Conservation (phyloP, 202 grass and related monocot species). For the Schoenoplectus tabernaemontani region DNA sequence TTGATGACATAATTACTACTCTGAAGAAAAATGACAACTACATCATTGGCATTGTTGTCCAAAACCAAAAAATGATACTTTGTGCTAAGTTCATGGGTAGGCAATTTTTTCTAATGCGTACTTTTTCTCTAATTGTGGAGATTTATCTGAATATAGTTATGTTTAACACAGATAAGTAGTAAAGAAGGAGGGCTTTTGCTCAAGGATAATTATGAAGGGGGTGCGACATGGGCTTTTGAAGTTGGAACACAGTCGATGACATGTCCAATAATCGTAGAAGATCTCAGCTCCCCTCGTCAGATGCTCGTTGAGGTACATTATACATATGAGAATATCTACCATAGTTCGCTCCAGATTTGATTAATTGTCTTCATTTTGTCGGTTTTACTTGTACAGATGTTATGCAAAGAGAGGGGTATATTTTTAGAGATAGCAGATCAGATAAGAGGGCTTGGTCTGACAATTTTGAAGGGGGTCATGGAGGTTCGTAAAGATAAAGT, state of each 20-base stretch:
- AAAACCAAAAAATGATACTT: background rate
- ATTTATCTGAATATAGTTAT: background rate
- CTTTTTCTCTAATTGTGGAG: background rate
- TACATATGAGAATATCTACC: background rate
- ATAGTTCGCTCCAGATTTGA: background rate
- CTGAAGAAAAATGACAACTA: background rate
- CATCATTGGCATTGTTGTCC: background rate
- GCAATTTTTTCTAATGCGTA: background rate
- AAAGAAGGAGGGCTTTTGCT: slow-evolving; percentile 50
- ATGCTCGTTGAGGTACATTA: slow-evolving; percentile 50
- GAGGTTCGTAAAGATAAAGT: slow-evolving; percentile 57
- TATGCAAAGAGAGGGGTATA: slow-evolving; percentile 55
- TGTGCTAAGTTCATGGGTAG: background rate
- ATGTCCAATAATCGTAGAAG: slow-evolving; percentile 59
- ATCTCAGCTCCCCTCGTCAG: slow-evolving; percentile 49
- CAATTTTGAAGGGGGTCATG: slow-evolving; percentile 63
- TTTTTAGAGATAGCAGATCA: slow-evolving; percentile 61
- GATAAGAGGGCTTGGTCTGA: slow-evolving; percentile 52
- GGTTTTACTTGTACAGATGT: slow-evolving; percentile 36
- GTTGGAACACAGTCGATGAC: slow-evolving; percentile 49
- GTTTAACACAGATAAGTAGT: slow-evolving; percentile 33
- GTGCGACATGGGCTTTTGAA: slow-evolving; percentile 62
- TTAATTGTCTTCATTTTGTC: background rate
- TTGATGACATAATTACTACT: background rate
- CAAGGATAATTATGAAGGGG: slow-evolving; percentile 55